A percentile compares a stretch with the other conserved stretches of the same genome.
Conservation (phyloP, 768 basidiomycete genomes). For the Candolleomyces efflorescens region DNA sequence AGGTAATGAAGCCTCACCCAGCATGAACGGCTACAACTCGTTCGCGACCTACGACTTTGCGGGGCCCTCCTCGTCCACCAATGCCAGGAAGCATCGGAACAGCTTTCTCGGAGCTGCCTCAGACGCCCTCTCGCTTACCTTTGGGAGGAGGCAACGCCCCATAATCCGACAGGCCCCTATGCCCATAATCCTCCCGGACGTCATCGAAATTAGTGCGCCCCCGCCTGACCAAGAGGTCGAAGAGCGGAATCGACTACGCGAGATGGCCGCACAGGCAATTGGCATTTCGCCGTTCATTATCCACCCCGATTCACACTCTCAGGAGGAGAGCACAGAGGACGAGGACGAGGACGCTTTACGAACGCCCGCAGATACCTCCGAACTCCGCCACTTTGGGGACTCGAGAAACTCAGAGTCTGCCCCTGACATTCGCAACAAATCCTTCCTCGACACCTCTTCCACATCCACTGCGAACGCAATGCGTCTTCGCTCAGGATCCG, state of each 20-base stretch:
- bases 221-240: constrained; percentile 59
- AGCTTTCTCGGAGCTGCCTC: constrained; percentile 52
- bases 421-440: constrained; percentile 20
- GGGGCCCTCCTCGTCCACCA: not conserved
- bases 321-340: constrained; percentile 34
- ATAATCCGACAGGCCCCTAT: constrained; percentile 28
- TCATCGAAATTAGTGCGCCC: constrained; percentile 66
- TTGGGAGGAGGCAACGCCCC: constrained; percentile 40
- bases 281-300: constrained; percentile 56
- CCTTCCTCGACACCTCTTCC: constrained; percentile 22
- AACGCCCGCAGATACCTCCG: constrained; percentile 14
- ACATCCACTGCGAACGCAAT: constrained; percentile 12
- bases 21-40: not conserved
- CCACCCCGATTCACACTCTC: constrained; percentile 33
- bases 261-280: constrained; percentile 72
- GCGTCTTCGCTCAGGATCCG: constrained; percentile 37
- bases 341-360: constrained; percentile 27
- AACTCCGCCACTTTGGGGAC: constrained; percentile 11
- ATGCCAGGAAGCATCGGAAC: constrained; percentile 30
- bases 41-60: constrained; percentile 10
- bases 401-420: constrained; percentile 11
- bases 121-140: constrained; percentile 45
- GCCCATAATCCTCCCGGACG: constrained; percentile 54
- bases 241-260: constrained; percentile 71
- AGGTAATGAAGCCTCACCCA: constrained; percentile 1